phyloP scores from a whole-genome alignment of 257 asterid species.

The Solanum clarkiae region DNA sequence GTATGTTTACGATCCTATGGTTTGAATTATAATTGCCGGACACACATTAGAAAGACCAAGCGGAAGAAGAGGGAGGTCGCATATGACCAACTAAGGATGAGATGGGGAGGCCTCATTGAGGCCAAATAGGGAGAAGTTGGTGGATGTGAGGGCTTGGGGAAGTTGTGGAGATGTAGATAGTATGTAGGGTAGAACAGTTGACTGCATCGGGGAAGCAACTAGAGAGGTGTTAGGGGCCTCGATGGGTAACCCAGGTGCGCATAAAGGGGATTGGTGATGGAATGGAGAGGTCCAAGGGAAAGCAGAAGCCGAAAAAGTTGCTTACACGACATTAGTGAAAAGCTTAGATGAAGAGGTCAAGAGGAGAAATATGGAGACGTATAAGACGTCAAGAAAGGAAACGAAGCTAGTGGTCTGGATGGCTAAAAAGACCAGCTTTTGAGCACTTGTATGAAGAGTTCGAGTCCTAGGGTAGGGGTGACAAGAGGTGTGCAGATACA shows the following conservation, averaged over 20 bases:
- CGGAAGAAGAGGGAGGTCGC: not conserved
- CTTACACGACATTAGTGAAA: no score
- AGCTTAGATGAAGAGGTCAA: no score
- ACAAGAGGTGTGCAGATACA: no score
- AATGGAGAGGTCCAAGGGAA: no score
- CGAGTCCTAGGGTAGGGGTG: no score
- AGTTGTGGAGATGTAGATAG: not conserved
- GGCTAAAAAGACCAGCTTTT: no score
- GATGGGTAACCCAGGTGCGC: not conserved
- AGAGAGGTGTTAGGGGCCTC: not conserved
- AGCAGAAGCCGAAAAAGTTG: no score
- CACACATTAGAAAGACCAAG: not conserved
- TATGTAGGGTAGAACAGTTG: not conserved
- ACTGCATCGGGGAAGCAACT: not conserved
- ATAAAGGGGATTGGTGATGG: no score
- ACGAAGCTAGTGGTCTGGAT: no score
- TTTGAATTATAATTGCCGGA: not conserved
- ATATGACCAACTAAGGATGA: not conserved
- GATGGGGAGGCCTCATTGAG: not conserved
- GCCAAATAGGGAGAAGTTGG: not conserved
- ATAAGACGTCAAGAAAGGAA: no score
- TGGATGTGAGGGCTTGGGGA: not conserved
- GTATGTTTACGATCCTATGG: not conserved
- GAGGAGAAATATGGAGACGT: no score
- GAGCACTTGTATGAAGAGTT: no score